Evolutionary conservation across 345 rosid species (phyloP).

Genomic region (Arabidopsis arenosa): DNA sequence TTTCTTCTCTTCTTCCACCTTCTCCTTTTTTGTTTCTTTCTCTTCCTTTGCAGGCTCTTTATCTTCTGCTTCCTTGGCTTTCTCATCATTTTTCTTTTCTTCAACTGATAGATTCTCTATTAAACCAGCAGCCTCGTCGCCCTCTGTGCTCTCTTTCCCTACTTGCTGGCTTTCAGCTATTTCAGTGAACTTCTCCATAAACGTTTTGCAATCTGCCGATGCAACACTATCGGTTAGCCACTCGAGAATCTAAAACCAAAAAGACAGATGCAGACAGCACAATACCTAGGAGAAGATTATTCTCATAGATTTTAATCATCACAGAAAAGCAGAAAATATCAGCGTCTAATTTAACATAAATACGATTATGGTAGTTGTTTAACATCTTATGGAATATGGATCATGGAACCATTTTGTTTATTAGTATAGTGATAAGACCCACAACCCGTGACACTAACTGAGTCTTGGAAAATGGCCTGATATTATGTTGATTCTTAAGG

Average conservation of each 20-base stretch:
- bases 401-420: neutral
- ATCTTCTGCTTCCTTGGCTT: conserved; percentile 42
- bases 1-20: conserved; percentile 53
- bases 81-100: conserved; percentile 56
- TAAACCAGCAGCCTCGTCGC: conserved; percentile 67
- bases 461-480: neutral
- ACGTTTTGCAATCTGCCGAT: conserved; percentile 73
- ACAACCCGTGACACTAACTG: neutral
- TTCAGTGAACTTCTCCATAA: conserved; percentile 79
- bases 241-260: neutral
- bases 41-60: conserved; percentile 45
- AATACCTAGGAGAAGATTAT: neutral
- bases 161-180: conserved; percentile 68
- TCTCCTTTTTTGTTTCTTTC: conserved; percentile 37
- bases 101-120: conserved; percentile 67
- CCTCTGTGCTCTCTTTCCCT: conserved; percentile 69
- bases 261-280: neutral
- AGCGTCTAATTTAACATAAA: neutral
- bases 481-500: neutral
- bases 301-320: conserved; percentile 5
- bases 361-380: neutral
- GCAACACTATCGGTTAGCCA: conserved; percentile 6
- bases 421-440: neutral
- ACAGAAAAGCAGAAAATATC: neutral
- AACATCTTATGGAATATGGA: neutral